Conservation (phyloP, 2,329 filamentous ascomycete species). For the Talaromyces sp. region DNA sequence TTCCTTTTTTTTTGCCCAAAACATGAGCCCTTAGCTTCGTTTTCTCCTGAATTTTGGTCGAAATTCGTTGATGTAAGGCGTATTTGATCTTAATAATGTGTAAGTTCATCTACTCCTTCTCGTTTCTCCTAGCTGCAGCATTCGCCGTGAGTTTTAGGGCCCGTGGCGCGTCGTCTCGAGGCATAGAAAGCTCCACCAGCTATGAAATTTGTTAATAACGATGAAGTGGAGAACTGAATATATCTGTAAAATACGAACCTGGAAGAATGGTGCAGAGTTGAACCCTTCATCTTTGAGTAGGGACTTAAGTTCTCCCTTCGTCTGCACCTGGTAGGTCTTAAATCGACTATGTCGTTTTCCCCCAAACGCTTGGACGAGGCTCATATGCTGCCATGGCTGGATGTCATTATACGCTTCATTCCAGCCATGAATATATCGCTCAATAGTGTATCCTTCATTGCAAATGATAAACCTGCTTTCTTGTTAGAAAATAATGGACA, state of each 20-base stretch:
- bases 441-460: constrained; percentile 81
- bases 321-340: background rate
- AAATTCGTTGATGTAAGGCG: too few relatives aligned
- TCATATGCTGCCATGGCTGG: constrained; percentile 51
- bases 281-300: background rate
- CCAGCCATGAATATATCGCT: constrained; percentile 77
- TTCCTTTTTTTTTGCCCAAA: too few relatives aligned
- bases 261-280: background rate
- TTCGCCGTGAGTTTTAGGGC: constrained; percentile 60
- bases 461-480: constrained; percentile 60
- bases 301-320: background rate
- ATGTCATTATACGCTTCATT: constrained; percentile 74
- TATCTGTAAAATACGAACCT: background rate
- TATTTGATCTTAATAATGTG: background rate
- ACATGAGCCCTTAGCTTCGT: too few relatives aligned
- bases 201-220: constrained; percentile 29
- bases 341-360: background rate
- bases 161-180: constrained; percentile 65
- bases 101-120: background rate
- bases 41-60: too few relatives aligned
- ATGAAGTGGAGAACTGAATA: too few relatives aligned
- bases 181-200: constrained; percentile 74
- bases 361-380: background rate
- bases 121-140: background rate
- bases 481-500: background rate